Conservation (phyloP, 225 moss, liverwort and hornwort genomes). For the Straminergon stramineum region DNA sequence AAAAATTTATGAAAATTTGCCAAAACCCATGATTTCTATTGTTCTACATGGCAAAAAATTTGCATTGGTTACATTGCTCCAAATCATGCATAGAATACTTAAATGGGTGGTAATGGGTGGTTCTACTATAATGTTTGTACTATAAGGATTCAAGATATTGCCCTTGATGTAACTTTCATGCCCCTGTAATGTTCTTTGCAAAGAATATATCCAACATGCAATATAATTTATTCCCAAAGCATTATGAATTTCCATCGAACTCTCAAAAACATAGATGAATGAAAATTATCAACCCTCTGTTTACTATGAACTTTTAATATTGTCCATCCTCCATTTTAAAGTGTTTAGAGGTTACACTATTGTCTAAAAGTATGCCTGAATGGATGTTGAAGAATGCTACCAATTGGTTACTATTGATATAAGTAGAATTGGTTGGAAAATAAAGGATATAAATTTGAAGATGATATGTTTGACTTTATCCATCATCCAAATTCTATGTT, state of each 20-base stretch:
- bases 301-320: neutral
- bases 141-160: neutral
- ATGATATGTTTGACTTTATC: too few species aligned
- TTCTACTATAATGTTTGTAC: neutral
- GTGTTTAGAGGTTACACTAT: neutral
- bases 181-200: too few species aligned
- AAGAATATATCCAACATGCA: neutral
- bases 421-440: neutral
- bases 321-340: neutral
- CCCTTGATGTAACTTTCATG: neutral
- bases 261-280: neutral
- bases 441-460: neutral
- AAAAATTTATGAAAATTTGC: too few species aligned
- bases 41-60: too few species aligned
- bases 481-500: accelerated
- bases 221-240: neutral
- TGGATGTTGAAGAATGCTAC: neutral
- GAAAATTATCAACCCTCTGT: too few species aligned
- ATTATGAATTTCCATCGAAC: neutral
- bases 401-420: neutral
- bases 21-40: too few species aligned
- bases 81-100: too few species aligned
- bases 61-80: too few species aligned
- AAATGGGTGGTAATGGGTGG: too few species aligned
- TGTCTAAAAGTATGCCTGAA: neutral